Evolutionary conservation across 2,329 filamentous ascomycete genomes (phyloP).

Genomic region (Sodiomyces alkalinus): DNA sequence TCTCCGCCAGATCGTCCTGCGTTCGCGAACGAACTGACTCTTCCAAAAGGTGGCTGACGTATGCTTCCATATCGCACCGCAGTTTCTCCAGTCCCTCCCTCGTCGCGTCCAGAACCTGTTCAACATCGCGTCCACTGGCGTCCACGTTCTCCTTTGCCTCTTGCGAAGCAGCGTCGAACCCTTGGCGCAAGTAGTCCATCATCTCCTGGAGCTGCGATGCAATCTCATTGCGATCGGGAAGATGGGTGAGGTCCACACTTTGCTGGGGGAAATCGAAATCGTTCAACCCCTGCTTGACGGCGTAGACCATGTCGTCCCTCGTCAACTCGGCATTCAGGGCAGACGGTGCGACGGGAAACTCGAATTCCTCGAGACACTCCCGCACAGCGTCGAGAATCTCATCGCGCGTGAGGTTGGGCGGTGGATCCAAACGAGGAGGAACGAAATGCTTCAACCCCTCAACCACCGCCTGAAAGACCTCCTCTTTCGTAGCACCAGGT

Average conservation of each 20-base stretch:
- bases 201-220: constrained; percentile 48
- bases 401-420: constrained; percentile 57
- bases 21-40: too few species aligned
- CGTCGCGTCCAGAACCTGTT: constrained; percentile 76
- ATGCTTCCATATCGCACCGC: constrained; percentile 63
- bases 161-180: constrained; percentile 44
- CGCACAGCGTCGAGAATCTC: constrained; percentile 74
- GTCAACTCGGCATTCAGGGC: constrained; percentile 38
- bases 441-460: constrained; percentile 71
- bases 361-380: constrained; percentile 75
- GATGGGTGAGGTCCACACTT: constrained; percentile 24
- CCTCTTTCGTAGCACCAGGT: constrained; percentile 57
- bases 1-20: constrained; percentile 70
- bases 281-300: constrained; percentile 44
- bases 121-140: constrained; percentile 65
- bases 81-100: constrained; percentile 77
- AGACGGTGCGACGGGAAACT: constrained; percentile 50
- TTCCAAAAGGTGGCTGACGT: constrained; percentile 42
- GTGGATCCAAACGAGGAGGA: constrained; percentile 56
- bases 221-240: constrained; percentile 31
- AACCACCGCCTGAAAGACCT: constrained; percentile 74
- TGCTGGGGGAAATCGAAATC: constrained; percentile 29
- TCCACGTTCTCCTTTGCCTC: constrained; percentile 65
- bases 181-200: constrained; percentile 39
- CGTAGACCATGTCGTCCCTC: constrained; percentile 46